Base-by-base conservation (phyloP, 306 rosid genomes). In the Albizia julibrissin region DNA sequence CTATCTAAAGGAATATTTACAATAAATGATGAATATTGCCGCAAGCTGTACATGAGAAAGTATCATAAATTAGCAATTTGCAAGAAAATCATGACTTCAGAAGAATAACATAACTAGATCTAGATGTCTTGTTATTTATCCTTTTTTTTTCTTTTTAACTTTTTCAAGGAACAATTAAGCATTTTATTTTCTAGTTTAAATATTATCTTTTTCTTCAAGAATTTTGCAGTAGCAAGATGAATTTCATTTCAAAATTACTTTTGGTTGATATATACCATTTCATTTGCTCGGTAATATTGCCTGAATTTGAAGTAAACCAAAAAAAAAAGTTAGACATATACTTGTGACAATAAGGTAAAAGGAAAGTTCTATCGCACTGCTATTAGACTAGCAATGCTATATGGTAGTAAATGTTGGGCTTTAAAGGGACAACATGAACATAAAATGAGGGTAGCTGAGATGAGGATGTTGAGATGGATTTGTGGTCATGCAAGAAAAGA, bases 31-130 rank as follows among this genome's bases (percentile, higher is more conserved):
- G 64, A 22, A 58, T 58, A 22, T 58, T 58, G 16, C 29, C 15
- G 10, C 29, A 58, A 5, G 26, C n/a, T 58, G 59, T 61, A 75
- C 71, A 70, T 34, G 61, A 66, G 78, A 79, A 34, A 85, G 15
- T 11, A 84, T 15, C 37, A 79, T 12, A 66, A 65, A 82, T 56
- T 18, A 40, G 24, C 59, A 65, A 22, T 47, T 80, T 80, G 33
- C 50, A 78, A 65, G 58, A 64, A 15, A 71, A 79, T 47, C 44
- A 64, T 13, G 19, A 69, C 52, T 65, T 46, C 47, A 74, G 46
- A 47, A 19, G 64, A 75, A 76, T 74, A 74, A 66, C 76, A 37
- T 52, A 79, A 70, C 77, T 42, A 83, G 62, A 68, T 34, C 52
- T 43, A 80, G 56, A 73, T 58, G 16, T 70, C 67, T 22, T 62